Evolutionary conservation across 2,329 filamentous ascomycete species (phyloP), one percentile per base, ranked within the genome.

Genomic region (Lomentospora prolificans): DNA sequence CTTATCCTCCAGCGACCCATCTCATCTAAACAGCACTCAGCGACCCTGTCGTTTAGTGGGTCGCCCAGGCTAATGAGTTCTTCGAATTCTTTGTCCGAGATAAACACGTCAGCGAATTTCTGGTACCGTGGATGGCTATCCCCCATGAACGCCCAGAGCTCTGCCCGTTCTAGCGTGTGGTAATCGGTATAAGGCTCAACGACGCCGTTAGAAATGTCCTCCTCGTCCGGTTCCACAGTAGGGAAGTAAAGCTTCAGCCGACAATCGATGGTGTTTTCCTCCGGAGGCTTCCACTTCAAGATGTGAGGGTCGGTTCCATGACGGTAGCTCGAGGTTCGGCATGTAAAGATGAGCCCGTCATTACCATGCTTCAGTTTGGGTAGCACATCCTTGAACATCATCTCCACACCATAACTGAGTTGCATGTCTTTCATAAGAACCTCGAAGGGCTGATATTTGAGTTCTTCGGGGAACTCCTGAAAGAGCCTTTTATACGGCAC

Each of bases 261-360:
- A 69, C 96, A 96, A 68, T 99, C 94, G 62, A 99, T 84, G 0
- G 90, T 95, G 73, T 99, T 99, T 69, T 99, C 94, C 61, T 89
- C 79, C 3, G 90, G 89, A 0, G 92, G 90, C 72, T 99, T 99
- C 94, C 94, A 99, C 70, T 99, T 99, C 39, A 99, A 76, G 60
- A 96, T 99, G 68, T 96, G 86, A 52, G 82, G 82, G 70, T 99
- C 94, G 10, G 94, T 99, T 61, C 94, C 94, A 61, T 87, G 86
- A 63, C 86, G 85, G 74, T 99, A 99, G 8, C 86, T 80, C 17
- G 89, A 90, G 63, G 84, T 86, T 60, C 89, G 84, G 72, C 92
- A 96, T n/a, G 94, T 97, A 71, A 97, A 99, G 65, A 99, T 96
- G 50, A 99, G 79, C 4, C 94, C 94, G 68, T 99, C 94, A 68